Evolutionary conservation across 768 basidiomycete species (phyloP).

Genomic region (Mycena pura): DNA sequence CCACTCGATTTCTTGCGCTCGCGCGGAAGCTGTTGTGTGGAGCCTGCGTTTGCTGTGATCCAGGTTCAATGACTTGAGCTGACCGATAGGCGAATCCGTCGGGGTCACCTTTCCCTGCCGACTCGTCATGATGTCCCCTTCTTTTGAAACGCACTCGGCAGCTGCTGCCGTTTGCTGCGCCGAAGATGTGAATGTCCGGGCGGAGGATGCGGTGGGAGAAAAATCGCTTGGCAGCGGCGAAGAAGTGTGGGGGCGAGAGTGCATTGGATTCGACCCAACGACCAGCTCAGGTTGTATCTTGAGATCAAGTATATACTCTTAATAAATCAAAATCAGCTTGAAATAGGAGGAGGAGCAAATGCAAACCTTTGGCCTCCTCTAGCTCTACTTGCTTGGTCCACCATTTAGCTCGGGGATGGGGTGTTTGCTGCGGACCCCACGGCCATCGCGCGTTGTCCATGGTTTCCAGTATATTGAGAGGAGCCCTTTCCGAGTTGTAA

Average conservation of each 20-base stretch:
- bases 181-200: slow-evolving; percentile 15
- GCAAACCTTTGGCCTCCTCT: slow-evolving; percentile 20
- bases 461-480: slow-evolving; percentile 20
- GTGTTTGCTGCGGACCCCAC: slow-evolving; percentile 24
- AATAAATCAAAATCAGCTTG: no score
- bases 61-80: slow-evolving; percentile 7
- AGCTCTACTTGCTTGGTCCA: slow-evolving; percentile 35
- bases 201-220: neutral
- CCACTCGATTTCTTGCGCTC: slow-evolving; percentile 7
- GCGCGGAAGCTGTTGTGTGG: slow-evolving; percentile 12
- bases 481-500: slow-evolving; percentile 38
- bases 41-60: slow-evolving; percentile 14
- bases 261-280: neutral
- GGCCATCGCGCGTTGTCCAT: slow-evolving; percentile 52
- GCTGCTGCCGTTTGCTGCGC: slow-evolving; percentile 38
- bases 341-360: neutral
- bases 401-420: slow-evolving; percentile 30
- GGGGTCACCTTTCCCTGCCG: slow-evolving; percentile 41
- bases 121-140: slow-evolving; percentile 30
- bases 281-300: neutral
- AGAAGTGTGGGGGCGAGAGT: neutral
- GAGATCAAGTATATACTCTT: no score
- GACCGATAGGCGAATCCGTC: slow-evolving; percentile 7
- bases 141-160: slow-evolving; percentile 37
- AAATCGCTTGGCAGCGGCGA: neutral